A percentile compares a stretch with the other conserved stretches of the same genome.
These are phyloP conservation scores for Phytopythium montanum DNA, from an alignment of 352 stramenopile species.

Conservation along the genomic window DNA sequence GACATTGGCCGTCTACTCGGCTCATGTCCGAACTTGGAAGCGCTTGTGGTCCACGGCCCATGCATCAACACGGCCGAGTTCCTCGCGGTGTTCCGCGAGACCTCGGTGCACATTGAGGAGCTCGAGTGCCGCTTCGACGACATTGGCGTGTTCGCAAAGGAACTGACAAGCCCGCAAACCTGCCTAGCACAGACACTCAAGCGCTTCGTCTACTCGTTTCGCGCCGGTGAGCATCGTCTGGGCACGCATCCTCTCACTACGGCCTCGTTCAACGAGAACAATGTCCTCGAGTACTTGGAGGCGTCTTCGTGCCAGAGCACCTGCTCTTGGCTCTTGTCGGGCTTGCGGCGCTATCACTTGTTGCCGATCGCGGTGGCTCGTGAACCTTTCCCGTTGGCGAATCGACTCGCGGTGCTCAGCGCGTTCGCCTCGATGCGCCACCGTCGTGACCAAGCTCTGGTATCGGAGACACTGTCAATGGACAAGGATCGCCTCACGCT, in stretches of 20 bases:
- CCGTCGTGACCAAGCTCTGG: neutral
- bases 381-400: no score
- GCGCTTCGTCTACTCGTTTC: neutral
- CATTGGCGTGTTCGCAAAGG: neutral
- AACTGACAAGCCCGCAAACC: neutral
- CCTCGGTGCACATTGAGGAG: neutral
- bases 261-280: no score
- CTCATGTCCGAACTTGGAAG: neutral
- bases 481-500: neutral
- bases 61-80: neutral
- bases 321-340: no score
- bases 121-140: slow-evolving; percentile 1
- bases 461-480: no score
- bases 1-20: no score
- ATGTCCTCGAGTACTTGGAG: no score
- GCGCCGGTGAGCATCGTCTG: no score
- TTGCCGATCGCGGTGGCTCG: no score
- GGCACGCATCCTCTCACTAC: no score
- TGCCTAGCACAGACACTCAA: neutral
- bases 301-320: no score
- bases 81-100: neutral
- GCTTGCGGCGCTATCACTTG: no score
- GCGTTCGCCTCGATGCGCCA: neutral
- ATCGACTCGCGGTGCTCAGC: no score
- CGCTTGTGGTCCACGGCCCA: neutral